phyloP scores from a whole-genome alignment of 1,284 basidiomycete genomes.

The Sporisorium iseilematis-ciliati region DNA sequence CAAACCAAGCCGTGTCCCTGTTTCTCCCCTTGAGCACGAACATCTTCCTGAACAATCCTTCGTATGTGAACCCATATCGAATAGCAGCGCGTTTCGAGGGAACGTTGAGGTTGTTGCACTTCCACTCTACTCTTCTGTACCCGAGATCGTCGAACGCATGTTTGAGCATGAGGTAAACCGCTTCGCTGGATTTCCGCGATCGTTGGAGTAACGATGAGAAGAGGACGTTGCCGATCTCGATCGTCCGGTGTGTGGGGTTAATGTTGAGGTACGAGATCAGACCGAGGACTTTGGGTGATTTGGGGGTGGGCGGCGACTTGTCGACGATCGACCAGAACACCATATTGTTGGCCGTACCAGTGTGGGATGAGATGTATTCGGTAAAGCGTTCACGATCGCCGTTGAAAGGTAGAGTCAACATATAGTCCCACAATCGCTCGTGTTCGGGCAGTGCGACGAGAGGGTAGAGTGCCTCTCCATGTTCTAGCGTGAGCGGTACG shows the following conservation, averaged over 20 bases:
- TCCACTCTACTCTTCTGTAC: constrained; percentile 60
- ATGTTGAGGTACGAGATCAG: constrained; percentile 41
- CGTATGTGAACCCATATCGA: constrained; percentile 53
- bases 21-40: constrained; percentile 49
- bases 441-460: constrained; percentile 31
- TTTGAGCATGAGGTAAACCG: constrained; percentile 39
- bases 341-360: constrained; percentile 26
- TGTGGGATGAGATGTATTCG: constrained; percentile 12
- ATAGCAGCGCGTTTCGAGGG: constrained; percentile 52
- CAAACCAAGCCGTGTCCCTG: constrained; percentile 60
- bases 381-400: constrained; percentile 22
- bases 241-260: constrained; percentile 28
- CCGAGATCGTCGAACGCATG: constrained; percentile 45
- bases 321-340: constrained; percentile 43
- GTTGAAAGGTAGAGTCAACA: constrained; percentile 31
- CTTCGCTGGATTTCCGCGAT: constrained; percentile 49
- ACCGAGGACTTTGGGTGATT: constrained; percentile 17
- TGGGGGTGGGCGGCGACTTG: constrained; percentile 10
- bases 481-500: constrained; percentile 15
- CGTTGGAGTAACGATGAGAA: constrained; percentile 47
- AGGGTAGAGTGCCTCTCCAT: constrained; percentile 29
- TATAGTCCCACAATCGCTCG: constrained; percentile 42
- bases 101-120: constrained; percentile 53
- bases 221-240: constrained; percentile 58
- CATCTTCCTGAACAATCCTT: constrained; percentile 54